Evolutionary conservation across 768 basidiomycete genomes (phyloP), one percentile per base, ranked within the genome.

Genomic region (Leccinum barrowsii): DNA sequence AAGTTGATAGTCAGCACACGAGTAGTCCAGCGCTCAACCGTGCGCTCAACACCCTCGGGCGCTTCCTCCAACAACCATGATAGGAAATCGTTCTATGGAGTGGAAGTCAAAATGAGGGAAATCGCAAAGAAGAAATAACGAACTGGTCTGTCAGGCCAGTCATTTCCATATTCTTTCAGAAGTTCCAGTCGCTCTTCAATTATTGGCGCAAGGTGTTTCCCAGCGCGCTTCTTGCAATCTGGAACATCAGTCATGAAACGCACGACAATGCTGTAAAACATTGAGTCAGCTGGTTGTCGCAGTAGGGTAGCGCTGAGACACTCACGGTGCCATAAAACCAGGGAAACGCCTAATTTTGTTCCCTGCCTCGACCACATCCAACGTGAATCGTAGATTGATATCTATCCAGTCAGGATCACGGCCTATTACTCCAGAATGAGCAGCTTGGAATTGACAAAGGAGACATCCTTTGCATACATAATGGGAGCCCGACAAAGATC

Each of bases 401-500:
- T 19, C 11, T 5, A 50, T 30, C 50, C 50, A 50, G 15, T 50
- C 50, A 19, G 50, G 26, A 50, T 50, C 30, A 17, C 50, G 26
- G 19, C 30, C 50, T 42, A 10, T 42, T 19, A n/a, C n/a, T 42
- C 40, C 8, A 0, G n/a, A 19, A 42, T 42, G 7, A 42, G 40
- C 8, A 42, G 10, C 8, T 2, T 50, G 7, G 11, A 17, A 50
- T 21, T 3, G 17, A 32, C 4, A 32, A 21, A n/a, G 17, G 10
- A 19, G 13, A 12, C 3, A 28, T 7, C 21, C 6, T 12, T 11
- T 32, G n/a, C 17, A 50, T 21, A 50, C 50, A 50, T 7, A 50
- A 50, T 7, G 80, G 80, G 34, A 75, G 66, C 0, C 82, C 83
- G 17, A 83, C 77, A 57, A 84, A 80, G 3, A 78, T 55, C 12